Evolutionary conservation across 2,329 filamentous ascomycete genomes (phyloP).

Genomic region (Beauveria asiatica): DNA sequence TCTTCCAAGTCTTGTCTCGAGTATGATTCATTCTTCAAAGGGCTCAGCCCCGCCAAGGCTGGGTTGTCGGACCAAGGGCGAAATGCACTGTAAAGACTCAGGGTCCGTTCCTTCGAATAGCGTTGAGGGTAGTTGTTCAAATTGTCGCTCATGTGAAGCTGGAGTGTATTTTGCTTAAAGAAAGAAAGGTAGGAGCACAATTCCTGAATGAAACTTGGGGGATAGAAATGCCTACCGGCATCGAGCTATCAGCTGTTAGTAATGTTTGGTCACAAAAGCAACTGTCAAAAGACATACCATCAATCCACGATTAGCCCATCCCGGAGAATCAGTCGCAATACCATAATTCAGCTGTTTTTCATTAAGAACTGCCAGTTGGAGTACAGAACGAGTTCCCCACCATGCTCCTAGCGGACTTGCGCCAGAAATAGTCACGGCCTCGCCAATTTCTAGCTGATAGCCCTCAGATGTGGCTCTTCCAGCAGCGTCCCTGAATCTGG

Average conservation of each 20-base stretch:
- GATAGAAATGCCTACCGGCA: slow-evolving; percentile 47
- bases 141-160: slow-evolving; percentile 50
- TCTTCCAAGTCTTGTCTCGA: slow-evolving; percentile 40
- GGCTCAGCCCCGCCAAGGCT: slow-evolving; percentile 39
- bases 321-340: slow-evolving; percentile 37
- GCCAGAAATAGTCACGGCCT: slow-evolving; percentile 37
- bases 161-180: slow-evolving; percentile 52
- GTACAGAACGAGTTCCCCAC: slow-evolving; percentile 48
- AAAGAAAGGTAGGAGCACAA: slow-evolving; percentile 52
- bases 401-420: slow-evolving; percentile 47
- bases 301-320: slow-evolving; percentile 40
- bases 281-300: slow-evolving; percentile 19
- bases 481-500: slow-evolving; percentile 34
- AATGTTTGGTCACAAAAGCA: background rate
- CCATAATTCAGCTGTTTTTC: slow-evolving; percentile 30
- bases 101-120: slow-evolving; percentile 32
- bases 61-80: slow-evolving; percentile 40
- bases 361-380: slow-evolving; percentile 39
- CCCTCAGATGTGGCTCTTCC: slow-evolving; percentile 40
- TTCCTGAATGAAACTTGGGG: slow-evolving; percentile 43
- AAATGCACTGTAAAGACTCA: slow-evolving; percentile 46
- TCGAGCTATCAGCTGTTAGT: slow-evolving; percentile 29
- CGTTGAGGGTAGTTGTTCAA: slow-evolving; percentile 38
- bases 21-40: slow-evolving; percentile 45
- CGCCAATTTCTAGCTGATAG: slow-evolving; percentile 35